Evolutionary conservation across 2,329 filamentous ascomycete genomes (phyloP).

Genomic region (Colletotrichum noveboracense): DNA sequence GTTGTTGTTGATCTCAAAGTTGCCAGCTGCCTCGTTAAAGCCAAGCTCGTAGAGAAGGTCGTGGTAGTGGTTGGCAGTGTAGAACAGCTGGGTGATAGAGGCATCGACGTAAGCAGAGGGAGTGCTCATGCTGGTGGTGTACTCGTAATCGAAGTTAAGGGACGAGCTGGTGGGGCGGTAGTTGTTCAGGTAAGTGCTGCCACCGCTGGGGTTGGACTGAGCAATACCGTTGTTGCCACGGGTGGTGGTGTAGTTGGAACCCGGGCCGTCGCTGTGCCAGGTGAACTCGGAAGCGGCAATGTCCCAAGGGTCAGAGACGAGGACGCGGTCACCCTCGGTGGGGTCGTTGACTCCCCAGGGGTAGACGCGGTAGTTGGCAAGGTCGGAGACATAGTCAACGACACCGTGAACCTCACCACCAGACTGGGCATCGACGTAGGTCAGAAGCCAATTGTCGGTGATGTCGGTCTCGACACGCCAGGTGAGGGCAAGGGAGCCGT

Average conservation of each 20-base stretch:
- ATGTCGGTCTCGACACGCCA: constrained; percentile 62
- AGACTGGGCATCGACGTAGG: constrained; percentile 53
- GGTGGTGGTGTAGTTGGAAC: constrained; percentile 49
- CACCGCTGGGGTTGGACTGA: constrained; percentile 51
- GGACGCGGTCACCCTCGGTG: constrained; percentile 43
- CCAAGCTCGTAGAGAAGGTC: constrained; percentile 59
- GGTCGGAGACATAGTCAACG: constrained; percentile 54
- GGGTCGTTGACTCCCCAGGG: constrained; percentile 59
- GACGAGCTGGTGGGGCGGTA: constrained; percentile 45
- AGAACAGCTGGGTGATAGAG: constrained; percentile 59
- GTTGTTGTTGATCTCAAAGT: constrained; percentile 59
- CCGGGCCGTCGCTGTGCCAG: constrained; percentile 53
- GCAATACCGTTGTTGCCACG: constrained; percentile 60
- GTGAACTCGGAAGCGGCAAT: constrained; percentile 47
- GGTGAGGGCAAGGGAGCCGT: constrained; percentile 47
- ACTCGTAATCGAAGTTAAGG: constrained; percentile 47
- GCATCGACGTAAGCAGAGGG: constrained; percentile 49
- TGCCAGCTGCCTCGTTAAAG: constrained; percentile 58
- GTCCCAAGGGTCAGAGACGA: constrained; percentile 50
- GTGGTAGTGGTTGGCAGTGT: constrained; percentile 60
- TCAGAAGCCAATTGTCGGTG: constrained; percentile 55
- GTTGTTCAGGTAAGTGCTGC: constrained; percentile 27
- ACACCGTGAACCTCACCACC: constrained; percentile 50
- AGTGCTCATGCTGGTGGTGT: constrained; percentile 32
- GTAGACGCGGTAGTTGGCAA: constrained; percentile 56